Evolutionary conservation across 176 grass and related monocot species (phyloP), one percentile per base, ranked within the genome.

Genomic region (Cocos nucifera): DNA sequence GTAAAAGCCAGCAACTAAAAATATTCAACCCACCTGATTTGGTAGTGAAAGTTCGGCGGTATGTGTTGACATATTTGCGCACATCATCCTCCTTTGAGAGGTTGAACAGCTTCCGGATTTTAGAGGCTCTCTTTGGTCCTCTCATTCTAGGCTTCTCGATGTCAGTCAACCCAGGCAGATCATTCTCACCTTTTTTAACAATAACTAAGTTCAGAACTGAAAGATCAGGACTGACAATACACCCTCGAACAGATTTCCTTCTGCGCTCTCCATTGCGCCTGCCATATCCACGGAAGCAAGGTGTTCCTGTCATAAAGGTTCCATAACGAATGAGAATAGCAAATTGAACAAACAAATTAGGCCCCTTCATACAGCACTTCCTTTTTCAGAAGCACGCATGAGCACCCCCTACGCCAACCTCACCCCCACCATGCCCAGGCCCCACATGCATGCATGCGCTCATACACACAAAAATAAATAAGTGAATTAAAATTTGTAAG

Each of bases 51-150:
- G 90, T 86, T 70, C 90, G 63, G 73, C 90, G 86, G 56, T 89
- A 95, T 6, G 90, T 95, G 67, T 95, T 95, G n/a, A 95, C 90
- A 2, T 89, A 95, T 21, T 89, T 89, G 69, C 90, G 85, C 8
- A 95, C 90, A 68, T 95, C 90, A 89, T 95, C 90, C 29, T 95
- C 82, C 76, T 89, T 83, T 56, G 63, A 56, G 15, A 95, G 90
- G 76, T 95, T 95, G 52, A 95, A 95, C n/a, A 95, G 77, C 79
- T 95, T 95, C 69, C 83, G 78, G 77, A 95, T 95, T 73, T 95
- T 95, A 23, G 85, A 89, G 49, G 86, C 90, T 70, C 90, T 95
- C 67, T 95, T 95, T 20, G 90, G 90, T 66, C 90, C 90, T 79
- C 90, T 95, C 90, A 95, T 89, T 74, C 90, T 86, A 21, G 90